phyloP scores from a whole-genome alignment of 768 basidiomycete genomes.

The Zangia roseola region DNA sequence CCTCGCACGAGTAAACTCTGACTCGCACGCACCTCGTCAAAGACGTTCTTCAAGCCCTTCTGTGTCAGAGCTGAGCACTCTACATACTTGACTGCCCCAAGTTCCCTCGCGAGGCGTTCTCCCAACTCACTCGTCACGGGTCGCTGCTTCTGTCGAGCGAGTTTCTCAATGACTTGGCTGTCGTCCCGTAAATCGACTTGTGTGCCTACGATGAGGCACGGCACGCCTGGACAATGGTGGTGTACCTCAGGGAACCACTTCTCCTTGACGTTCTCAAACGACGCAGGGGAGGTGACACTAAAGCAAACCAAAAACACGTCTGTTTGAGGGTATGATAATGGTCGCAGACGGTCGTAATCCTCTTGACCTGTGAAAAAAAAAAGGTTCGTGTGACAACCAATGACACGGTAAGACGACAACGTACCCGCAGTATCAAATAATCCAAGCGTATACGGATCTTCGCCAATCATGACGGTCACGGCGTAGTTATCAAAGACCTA shows the following conservation, averaged over 20 bases:
- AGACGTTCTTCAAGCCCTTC: slow-evolving; percentile 99
- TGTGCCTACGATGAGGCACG: slow-evolving; percentile 98
- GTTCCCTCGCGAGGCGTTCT: slow-evolving; percentile 92
- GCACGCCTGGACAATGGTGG: slow-evolving; percentile 98
- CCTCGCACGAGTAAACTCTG: neutral
- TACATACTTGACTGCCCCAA: slow-evolving; percentile 98
- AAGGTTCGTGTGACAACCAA: slow-evolving; percentile 6
- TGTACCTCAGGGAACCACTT: slow-evolving; percentile 99
- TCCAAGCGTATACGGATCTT: slow-evolving; percentile 97
- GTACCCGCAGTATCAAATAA: slow-evolving; percentile 97
- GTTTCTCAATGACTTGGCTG: slow-evolving; percentile 88
- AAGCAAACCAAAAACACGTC: slow-evolving; percentile 99
- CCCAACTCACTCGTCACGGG: slow-evolving; percentile 88
- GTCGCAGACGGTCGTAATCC: slow-evolving; percentile 99
- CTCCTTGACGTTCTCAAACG: slow-evolving; percentile 99
- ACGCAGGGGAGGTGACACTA: slow-evolving; percentile 93
- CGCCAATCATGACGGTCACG: slow-evolving; percentile 99
- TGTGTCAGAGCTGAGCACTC: slow-evolving; percentile 99
- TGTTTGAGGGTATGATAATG: slow-evolving; percentile 98
- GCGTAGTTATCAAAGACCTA: slow-evolving; percentile 98
- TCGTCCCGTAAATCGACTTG: slow-evolving; percentile 98
- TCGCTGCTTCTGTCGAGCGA: slow-evolving; percentile 93
- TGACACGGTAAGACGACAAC: slow-evolving; percentile 30
- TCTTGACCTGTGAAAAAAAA: slow-evolving; percentile 74
- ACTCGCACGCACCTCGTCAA: slow-evolving; percentile 82